Percentiles rank a stretch among this genome's conserved stretches.
Evolutionary conservation across 2,329 filamentous ascomycete genomes (phyloP).

Genomic region (Colletotrichum graminicola): DNA sequence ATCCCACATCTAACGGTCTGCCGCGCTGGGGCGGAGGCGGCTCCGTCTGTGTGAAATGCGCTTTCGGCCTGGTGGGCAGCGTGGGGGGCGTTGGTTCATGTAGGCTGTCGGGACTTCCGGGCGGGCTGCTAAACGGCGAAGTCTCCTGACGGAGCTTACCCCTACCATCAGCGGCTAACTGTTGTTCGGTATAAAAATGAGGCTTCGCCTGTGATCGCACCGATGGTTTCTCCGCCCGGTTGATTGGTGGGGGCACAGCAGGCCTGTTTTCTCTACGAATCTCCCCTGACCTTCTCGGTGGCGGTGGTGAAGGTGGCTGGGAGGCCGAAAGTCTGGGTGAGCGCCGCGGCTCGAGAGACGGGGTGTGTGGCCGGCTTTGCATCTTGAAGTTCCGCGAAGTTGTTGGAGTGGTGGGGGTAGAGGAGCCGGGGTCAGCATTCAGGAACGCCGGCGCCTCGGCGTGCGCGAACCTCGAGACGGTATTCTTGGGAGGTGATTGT

Average conservation of each 20-base stretch:
- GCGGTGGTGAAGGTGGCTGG: conserved; percentile 72
- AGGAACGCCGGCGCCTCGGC: conserved; percentile 61
- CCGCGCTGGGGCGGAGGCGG: conserved; percentile 45
- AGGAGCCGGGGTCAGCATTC: conserved; percentile 60
- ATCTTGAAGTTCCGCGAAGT: conserved; percentile 64
- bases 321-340: conserved; percentile 63
- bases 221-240: conserved; percentile 78
- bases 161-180: conserved; percentile 49
- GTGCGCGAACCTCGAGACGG: conserved; percentile 49
- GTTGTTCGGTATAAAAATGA: conserved; percentile 45
- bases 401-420: conserved; percentile 56
- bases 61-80: conserved; percentile 60
- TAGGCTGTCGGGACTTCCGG: conserved; percentile 75
- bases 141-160: conserved; percentile 59
- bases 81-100: conserved; percentile 65
- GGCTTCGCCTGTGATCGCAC: conserved; percentile 49
- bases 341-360: conserved; percentile 59
- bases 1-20: conserved; percentile 52
- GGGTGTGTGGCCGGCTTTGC: conserved; percentile 68
- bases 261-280: conserved; percentile 61
- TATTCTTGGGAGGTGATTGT: conserved; percentile 72
- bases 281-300: conserved; percentile 72
- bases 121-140: conserved; percentile 90
- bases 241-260: conserved; percentile 78
- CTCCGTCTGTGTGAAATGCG: conserved; percentile 44